These are phyloP conservation scores for Hippophae rhamnoides DNA, from an alignment of 306 rosid species.

Conservation along the genomic window DNA sequence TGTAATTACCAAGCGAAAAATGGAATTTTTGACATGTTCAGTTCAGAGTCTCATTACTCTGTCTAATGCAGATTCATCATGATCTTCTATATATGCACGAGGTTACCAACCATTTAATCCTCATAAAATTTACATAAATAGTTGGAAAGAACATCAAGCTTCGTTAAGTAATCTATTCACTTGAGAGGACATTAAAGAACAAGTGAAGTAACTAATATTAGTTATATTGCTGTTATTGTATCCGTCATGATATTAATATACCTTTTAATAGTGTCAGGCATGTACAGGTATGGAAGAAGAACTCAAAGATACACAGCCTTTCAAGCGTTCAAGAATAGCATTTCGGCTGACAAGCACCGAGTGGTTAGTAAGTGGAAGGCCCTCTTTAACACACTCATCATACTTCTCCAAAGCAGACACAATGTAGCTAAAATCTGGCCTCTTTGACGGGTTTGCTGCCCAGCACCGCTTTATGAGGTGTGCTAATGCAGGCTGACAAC, in stretches of 20 bases:
- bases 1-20: too few relatives aligned
- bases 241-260: conserved; percentile 18
- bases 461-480: conserved; percentile 93
- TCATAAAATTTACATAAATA: too few relatives aligned
- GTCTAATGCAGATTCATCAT: too few relatives aligned
- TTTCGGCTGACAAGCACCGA: conserved; percentile 53
- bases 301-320: conserved; percentile 63
- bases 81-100: too few relatives aligned
- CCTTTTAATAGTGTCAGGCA: conserved; percentile 45
- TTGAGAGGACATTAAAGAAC: too few relatives aligned
- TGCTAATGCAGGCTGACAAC: conserved; percentile 84
- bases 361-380: conserved; percentile 88
- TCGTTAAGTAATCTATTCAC: too few relatives aligned
- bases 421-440: conserved; percentile 88
- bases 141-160: too few relatives aligned
- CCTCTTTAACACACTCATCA: conserved; percentile 89
- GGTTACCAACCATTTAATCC: too few relatives aligned
- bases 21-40: too few relatives aligned
- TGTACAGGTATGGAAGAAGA: conserved; percentile 74
- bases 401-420: conserved; percentile 76
- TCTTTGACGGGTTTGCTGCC: conserved; percentile 83
- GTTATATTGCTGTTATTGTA: too few relatives aligned
- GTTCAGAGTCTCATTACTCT: too few relatives aligned
- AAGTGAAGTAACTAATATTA: too few relatives aligned
- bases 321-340: conserved; percentile 59